Base-by-base conservation (phyloP, 306 rosid genomes). In the Bauhinia variegata region DNA sequence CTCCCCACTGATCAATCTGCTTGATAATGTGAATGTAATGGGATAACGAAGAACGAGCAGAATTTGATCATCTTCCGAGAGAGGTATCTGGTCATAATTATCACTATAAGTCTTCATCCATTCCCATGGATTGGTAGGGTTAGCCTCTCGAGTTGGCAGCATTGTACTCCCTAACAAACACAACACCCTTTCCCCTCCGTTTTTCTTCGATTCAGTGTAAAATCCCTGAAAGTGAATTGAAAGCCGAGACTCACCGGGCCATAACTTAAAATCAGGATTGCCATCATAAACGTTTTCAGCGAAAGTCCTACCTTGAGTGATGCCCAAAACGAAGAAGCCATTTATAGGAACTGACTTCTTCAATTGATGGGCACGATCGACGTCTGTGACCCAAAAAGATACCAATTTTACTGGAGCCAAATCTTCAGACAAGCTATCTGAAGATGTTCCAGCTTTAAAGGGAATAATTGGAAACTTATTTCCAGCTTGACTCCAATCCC, bases 101-200 rank as follows among this genome's bases (percentile, higher is more conserved):
- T 62, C 77, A 72, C 74, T 59, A 34, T 81, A 70, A 81, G 48
- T 78, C 55, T 83, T 83, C 74, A 79, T 78, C 98, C 97, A 86
- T 70, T 72, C 74, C 97, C 97, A 88, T 0, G 97, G 97, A 54
- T 86, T 74, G 13, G 75, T 61, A 48, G 85, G 51, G 43, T 76
- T 61, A 0, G 87, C 31, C 57, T 93, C 96, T 63, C 97, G 88
- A 61, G 89, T 75, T 0, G 98, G 98, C 67, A 93, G 77, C 86
- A 83, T 78, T 17, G 96, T 74, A 54, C 62, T 73, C 63, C 98
- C 98, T 78, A 93, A 68, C 81, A 92, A 87, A 74, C 98, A 89
- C 85, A 89, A 57, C 41, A 84, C 96, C 79, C 89, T 87, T 60
- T 89, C 95, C 44, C 96, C 96, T 11, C 89, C 90, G 77, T 89